Percentiles rank a stretch among this genome's conserved stretches.
phyloP scores from a whole-genome alignment of 352 stramenopile genomes.

The Globisporangium mamillatum region DNA sequence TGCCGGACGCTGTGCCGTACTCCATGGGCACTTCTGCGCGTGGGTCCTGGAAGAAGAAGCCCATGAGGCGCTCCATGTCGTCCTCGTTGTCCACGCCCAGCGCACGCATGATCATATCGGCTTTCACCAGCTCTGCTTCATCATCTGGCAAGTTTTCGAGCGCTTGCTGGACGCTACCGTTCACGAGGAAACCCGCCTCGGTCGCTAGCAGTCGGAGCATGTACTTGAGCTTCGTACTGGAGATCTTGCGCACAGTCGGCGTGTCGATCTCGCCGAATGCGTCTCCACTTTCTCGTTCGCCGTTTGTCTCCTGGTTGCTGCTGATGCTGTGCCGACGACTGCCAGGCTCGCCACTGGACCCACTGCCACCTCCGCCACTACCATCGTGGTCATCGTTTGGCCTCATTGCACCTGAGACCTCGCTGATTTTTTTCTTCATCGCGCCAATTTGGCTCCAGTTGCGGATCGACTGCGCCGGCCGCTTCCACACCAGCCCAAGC shows the following conservation, averaged over 20 bases:
- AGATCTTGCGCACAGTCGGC: slow-evolving; percentile 58
- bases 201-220: slow-evolving; percentile 85
- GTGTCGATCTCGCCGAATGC: slow-evolving; percentile 54
- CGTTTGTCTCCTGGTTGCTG: slow-evolving; percentile 12
- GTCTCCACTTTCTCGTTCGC: slow-evolving; percentile 17
- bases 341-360: background rate
- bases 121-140: slow-evolving; percentile 79
- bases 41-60: slow-evolving; percentile 72
- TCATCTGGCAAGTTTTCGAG: slow-evolving; percentile 72
- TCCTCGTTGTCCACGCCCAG: slow-evolving; percentile 84
- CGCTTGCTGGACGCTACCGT: slow-evolving; percentile 71
- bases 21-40: slow-evolving; percentile 48
- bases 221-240: slow-evolving; percentile 80
- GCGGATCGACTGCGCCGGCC: slow-evolving; percentile 50
- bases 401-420: slow-evolving; percentile 4
- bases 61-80: slow-evolving; percentile 86
- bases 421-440: slow-evolving; percentile 29
- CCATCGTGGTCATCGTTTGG: slow-evolving; percentile 11
- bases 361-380: background rate
- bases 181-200: slow-evolving; percentile 89
- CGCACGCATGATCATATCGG: slow-evolving; percentile 85
- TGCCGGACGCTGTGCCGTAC: slow-evolving; percentile 10
- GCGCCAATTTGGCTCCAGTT: slow-evolving; percentile 43
- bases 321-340: background rate
- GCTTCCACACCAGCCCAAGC: slow-evolving; percentile 80